Conservation (phyloP, 495 filamentous ascomycete species). For the Trichoderma erinaceum region DNA sequence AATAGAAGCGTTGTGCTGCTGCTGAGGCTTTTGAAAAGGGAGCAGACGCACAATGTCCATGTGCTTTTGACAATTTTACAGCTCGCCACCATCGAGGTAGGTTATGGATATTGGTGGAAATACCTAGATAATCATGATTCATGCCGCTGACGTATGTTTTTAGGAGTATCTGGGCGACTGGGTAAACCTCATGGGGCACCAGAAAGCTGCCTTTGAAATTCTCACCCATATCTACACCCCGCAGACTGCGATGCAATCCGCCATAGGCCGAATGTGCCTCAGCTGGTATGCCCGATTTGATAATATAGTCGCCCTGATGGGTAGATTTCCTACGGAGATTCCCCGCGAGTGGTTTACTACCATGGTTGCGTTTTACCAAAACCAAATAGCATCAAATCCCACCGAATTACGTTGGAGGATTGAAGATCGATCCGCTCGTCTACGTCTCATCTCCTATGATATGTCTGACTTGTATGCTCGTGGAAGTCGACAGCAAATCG, state of each 20-base stretch:
- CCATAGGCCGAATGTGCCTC: slow-evolving; percentile 63
- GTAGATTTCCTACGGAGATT: slow-evolving; percentile 67
- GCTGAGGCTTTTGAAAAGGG: slow-evolving; percentile 60
- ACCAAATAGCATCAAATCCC: slow-evolving; percentile 54
- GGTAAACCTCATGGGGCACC: slow-evolving; percentile 86
- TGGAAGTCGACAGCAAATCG: slow-evolving; percentile 55
- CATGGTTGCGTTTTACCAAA: slow-evolving; percentile 54
- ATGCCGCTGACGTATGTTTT: slow-evolving; percentile 25
- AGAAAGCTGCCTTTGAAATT: slow-evolving; percentile 80
- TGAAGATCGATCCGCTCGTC: slow-evolving; percentile 55
- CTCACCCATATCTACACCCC: slow-evolving; percentile 73
- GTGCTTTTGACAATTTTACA: slow-evolving; percentile 86
- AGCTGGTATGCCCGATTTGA: slow-evolving; percentile 90
- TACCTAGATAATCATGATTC: not conserved
- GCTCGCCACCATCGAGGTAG: slow-evolving; percentile 88
- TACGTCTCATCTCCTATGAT: slow-evolving; percentile 72
- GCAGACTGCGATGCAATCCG: slow-evolving; percentile 62
- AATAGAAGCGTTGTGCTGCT: slow-evolving; percentile 76
- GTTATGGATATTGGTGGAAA: slow-evolving; percentile 15
- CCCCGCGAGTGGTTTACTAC: slow-evolving; percentile 74
- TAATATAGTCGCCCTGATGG: slow-evolving; percentile 73
- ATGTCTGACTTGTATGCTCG: slow-evolving; percentile 74
- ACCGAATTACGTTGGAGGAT: slow-evolving; percentile 58
- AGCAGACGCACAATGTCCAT: slow-evolving; percentile 62
- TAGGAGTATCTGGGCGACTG: slow-evolving; percentile 95